Evolutionary conservation across 805 yeast species (phyloP), one percentile per base, ranked within the genome.

Genomic region (Tetrapisispora iriomotensis): DNA sequence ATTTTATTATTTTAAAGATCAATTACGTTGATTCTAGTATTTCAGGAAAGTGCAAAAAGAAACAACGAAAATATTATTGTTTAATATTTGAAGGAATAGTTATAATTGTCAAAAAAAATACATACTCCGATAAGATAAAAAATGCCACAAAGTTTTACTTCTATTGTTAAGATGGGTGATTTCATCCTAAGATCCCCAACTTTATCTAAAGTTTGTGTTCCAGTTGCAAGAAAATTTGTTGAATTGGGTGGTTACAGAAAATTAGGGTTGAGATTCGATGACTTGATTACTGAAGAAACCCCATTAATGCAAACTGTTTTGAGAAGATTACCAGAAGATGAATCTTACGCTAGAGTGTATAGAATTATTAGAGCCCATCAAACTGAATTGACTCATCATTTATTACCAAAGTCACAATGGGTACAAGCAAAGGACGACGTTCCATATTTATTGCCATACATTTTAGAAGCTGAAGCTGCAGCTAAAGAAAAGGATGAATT

Each of bases 401-500:
- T 92, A 45, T 74, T 92, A 55, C 95, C 97, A 55, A 71, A 75
- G 46, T 73, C 74, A 57, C 80, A 90, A 67, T 82, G 80, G 54
- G 70, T 84, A 46, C 75, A 78, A 62, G 75, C 86, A 23, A 84
- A 78, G 58, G 90, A 90, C 46, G 95, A 85, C 64, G 65, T 66
- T 42, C 82, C 82, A 53, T 88, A 87, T 70, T 72, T 92, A 60
- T 66, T 83, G 44, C 96, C 96, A 52, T 83, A 82, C 70, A 70
- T 92, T 46, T 74, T 88, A 58, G 96, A 92, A 72, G 94, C 90
- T 45, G 97, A 92, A 71, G 85, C 84, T 54, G 96, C 85, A 66
- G 81, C 79, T 36, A 71, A 74, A 48, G 98, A 92, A 72, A 86
- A 81, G 68, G 79, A 73, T 46, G 92, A 81, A 59, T 77, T 92